phyloP scores from a whole-genome alignment of 768 basidiomycete genomes.

The Serendipita vermifera region DNA sequence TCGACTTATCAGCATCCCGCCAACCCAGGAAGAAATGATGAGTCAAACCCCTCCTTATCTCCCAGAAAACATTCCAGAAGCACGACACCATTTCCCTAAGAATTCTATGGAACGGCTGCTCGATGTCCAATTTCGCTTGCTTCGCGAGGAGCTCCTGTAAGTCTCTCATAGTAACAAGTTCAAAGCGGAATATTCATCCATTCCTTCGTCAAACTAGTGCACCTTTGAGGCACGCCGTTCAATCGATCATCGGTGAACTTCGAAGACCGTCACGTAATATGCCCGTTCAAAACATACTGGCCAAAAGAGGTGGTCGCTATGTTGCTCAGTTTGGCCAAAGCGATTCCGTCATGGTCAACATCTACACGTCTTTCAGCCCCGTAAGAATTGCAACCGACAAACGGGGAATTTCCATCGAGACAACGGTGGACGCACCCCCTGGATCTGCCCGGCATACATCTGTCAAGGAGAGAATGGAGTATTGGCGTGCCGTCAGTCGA shows the following conservation, averaged over 20 bases:
- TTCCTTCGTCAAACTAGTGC: constrained; percentile 32
- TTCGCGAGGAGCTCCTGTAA: constrained; percentile 60
- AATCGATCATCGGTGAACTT: constrained; percentile 37
- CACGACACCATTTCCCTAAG: constrained; percentile 46
- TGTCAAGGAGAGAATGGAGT: constrained; percentile 31
- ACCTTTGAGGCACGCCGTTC: constrained; percentile 38
- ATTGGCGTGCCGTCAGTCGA: constrained; percentile 49
- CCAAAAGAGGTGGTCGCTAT: constrained; percentile 18
- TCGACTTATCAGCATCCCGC: constrained; percentile 45
- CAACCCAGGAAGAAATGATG: constrained; percentile 54
- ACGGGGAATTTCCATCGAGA: constrained; percentile 37
- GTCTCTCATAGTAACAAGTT: no score
- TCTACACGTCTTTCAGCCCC: constrained; percentile 16
- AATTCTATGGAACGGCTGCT: constrained; percentile 52
- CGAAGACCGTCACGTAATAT: constrained; percentile 4
- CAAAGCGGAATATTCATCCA: constrained; percentile 1
- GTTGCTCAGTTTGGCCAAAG: background rate
- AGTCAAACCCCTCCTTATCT: constrained; percentile 39
- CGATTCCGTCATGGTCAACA: constrained; percentile 17
- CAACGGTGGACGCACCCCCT: constrained; percentile 42
- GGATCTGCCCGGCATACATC: constrained; percentile 36
- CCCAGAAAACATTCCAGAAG: constrained; percentile 44
- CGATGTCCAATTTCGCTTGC: constrained; percentile 61
- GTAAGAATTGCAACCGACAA: constrained; percentile 16
- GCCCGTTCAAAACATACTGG: constrained; percentile 11